These are phyloP conservation scores for Lentinus polychrous DNA, from an alignment of 1,284 basidiomycete species.

Conservation along the genomic window DNA sequence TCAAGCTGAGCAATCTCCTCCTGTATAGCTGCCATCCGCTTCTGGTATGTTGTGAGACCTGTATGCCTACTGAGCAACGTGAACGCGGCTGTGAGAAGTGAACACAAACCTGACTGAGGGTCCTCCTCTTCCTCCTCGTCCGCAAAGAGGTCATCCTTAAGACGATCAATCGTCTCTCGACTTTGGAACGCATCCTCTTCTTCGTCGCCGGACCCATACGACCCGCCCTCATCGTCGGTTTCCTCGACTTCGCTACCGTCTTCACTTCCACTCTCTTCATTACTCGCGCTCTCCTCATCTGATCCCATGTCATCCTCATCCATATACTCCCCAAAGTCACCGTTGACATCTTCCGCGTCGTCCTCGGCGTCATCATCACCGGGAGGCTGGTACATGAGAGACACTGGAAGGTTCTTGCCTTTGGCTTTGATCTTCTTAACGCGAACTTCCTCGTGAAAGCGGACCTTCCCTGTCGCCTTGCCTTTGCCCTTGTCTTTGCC, in stretches of 20 bases:
- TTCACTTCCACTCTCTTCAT: constrained; percentile 2
- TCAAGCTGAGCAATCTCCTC: constrained; percentile 69
- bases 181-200: constrained; percentile 19
- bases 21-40: constrained; percentile 49
- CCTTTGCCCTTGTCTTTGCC: constrained; percentile 15
- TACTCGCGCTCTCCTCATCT: constrained; percentile 7
- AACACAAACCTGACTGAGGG: constrained; percentile 30
- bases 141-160: constrained; percentile 64
- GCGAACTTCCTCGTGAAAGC: constrained; percentile 76
- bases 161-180: constrained; percentile 44
- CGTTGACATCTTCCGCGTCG: constrained; percentile 25
- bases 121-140: constrained; percentile 54
- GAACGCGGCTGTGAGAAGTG: neutral
- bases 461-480: constrained; percentile 40
- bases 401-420: constrained; percentile 51
- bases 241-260: constrained; percentile 23
- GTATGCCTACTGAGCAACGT: constrained; percentile 5
- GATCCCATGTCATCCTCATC: constrained; percentile 19
- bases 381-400: constrained; percentile 25
- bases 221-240: constrained; percentile 18
- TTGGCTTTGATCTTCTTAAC: constrained; percentile 72
- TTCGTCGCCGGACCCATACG: constrained; percentile 12
- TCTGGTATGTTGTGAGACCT: constrained; percentile 56
- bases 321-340: constrained; percentile 15
- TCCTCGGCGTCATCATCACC: constrained; percentile 16